These are phyloP conservation scores for Gloeopeniophorella convolvens DNA, from an alignment of 768 basidiomycete species.

Conservation along the genomic window DNA sequence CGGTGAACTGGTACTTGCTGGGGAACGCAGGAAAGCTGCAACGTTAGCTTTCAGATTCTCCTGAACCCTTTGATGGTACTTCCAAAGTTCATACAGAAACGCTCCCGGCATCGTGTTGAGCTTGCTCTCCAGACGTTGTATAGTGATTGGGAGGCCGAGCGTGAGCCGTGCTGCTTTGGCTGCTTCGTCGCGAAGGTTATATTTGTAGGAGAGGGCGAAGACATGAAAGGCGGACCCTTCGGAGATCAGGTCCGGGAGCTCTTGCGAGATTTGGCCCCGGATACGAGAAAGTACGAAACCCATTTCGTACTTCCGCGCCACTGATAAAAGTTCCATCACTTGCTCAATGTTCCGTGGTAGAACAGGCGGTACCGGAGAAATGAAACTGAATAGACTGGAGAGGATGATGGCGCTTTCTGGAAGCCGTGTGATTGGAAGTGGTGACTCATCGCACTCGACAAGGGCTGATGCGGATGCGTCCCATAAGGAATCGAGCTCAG, in stretches of 20 bases:
- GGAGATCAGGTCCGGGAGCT: background rate
- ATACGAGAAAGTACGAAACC: background rate
- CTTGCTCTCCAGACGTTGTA: constrained; percentile 1
- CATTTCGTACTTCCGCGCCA: constrained; percentile 8
- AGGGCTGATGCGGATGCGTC: background rate
- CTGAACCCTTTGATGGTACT: too few relatives aligned
- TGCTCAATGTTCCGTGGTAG: constrained; percentile 1
- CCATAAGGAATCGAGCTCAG: too few relatives aligned
- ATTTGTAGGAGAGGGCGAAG: constrained; percentile 3
- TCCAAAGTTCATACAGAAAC: constrained; percentile 4
- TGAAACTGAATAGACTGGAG: background rate
- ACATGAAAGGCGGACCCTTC: background rate
- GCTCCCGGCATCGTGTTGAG: background rate
- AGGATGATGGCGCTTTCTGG: background rate
- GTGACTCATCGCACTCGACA: background rate
- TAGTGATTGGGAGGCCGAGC: background rate
- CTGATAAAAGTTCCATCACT: background rate
- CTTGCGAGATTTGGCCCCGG: background rate
- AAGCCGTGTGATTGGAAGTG: background rate
- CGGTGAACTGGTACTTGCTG: too few relatives aligned
- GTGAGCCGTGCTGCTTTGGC: background rate
- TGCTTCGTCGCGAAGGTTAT: background rate
- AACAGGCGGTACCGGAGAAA: background rate
- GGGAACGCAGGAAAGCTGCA: too few relatives aligned
- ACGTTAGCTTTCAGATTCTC: too few relatives aligned